Evolutionary conservation across 305 asterid genomes (phyloP).

Genomic region (Fraxinus floribunda): DNA sequence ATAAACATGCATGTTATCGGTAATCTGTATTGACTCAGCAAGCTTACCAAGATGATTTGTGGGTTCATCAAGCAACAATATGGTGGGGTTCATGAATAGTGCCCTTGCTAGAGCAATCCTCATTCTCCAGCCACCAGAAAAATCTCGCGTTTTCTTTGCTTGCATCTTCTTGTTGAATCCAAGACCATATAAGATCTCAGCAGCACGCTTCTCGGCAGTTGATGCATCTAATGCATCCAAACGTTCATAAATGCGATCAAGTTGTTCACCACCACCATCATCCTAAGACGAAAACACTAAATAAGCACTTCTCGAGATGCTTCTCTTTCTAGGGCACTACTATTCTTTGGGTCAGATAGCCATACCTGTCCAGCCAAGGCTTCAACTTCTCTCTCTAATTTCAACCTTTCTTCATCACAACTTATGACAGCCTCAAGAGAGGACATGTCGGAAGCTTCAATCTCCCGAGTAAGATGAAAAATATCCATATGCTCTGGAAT

Average conservation of each 20-base stretch:
- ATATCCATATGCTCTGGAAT: constrained; percentile 99
- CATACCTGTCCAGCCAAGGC: constrained; percentile 65
- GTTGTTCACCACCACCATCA: constrained; percentile 91
- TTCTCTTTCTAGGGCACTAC: background rate
- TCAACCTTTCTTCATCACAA: constrained; percentile 91
- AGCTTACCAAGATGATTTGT: constrained; percentile 95
- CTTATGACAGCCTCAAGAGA: constrained; percentile 88
- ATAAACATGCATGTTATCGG: background rate
- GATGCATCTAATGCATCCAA: constrained; percentile 85
- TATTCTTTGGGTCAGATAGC: background rate
- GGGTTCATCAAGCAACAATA: constrained; percentile 91
- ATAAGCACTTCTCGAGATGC: background rate
- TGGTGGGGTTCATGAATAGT: constrained; percentile 91
- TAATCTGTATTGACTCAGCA: background rate
- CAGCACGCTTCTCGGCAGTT: constrained; percentile 98
- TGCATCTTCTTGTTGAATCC: constrained; percentile 91
- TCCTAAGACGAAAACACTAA: constrained; percentile 42
- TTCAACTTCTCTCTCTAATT: constrained; percentile 84
- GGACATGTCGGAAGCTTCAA: constrained; percentile 97
- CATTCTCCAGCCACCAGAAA: constrained; percentile 99
- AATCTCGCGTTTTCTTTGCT: constrained; percentile 85
- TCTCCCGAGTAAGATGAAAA: constrained; percentile 79
- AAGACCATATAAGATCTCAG: constrained; percentile 88
- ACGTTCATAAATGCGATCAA: constrained; percentile 88
- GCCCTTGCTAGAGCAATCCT: constrained; percentile 98